Base-by-base conservation (phyloP, 441 rosid genomes). In the Oxalis stricta region DNA sequence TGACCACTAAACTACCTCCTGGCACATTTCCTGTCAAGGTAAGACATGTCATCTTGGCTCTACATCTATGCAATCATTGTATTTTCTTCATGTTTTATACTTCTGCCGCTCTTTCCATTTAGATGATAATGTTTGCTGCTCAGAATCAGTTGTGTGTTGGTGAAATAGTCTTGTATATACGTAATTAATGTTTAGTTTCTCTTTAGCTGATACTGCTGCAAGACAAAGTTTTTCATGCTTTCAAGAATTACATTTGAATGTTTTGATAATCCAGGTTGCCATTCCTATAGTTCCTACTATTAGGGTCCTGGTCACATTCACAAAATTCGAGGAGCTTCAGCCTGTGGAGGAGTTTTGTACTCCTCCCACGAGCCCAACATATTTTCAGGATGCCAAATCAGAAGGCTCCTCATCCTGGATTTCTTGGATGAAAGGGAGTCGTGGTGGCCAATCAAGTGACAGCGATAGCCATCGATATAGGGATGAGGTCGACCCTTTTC, bases 1-100 rank as follows among this genome's bases (percentile, higher is more conserved):
- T 91, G 50, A 83, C 98, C 18, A 78, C 98, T 0, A 91, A 85
- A 49, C 83, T 91, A 64, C 98, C 94, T 63, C 67, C 93, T 72
- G 96, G 96, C 0, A 91, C 89, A 0, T 91, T 91, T 18, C 96
- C 98, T 66, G 94, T 83, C 5, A 91, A 85, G 94, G 96, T 85
- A 73, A 41, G 48, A 19, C 10, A n/a, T 5, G 41, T 7, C 28
- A 30, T 44, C 12, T 21, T 41, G 36, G 26, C n/a, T n/a, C n/a
- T n/a, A n/a, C n/a, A n/a, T n/a, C n/a, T n/a, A n/a, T n/a, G n/a
- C n/a, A n/a, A n/a, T n/a, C n/a, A n/a, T n/a, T n/a, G n/a, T n/a
- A n/a, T n/a, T n/a, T n/a, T n/a, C n/a, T n/a, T n/a, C n/a, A n/a
- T n/a, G n/a, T n/a, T n/a, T n/a, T n/a, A n/a, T n/a, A n/a, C n/a